Evolutionary conservation across 2,329 filamentous ascomycete genomes (phyloP).

Genomic region (Cladophialophora yegresii): DNA sequence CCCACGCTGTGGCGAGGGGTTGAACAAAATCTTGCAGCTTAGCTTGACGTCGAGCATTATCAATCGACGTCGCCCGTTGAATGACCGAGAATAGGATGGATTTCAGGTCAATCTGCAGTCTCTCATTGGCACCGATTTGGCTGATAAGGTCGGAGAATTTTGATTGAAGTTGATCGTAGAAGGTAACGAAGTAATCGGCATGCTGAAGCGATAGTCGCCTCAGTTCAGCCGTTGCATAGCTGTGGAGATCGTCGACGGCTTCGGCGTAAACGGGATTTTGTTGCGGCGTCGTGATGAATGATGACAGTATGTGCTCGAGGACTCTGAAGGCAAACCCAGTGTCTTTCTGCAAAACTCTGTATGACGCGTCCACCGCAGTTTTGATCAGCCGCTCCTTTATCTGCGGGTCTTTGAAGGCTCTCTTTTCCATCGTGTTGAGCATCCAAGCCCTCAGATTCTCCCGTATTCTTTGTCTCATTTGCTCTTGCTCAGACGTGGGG

Average conservation of each 20-base stretch:
- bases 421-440: conserved; percentile 44
- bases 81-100: conserved; percentile 94
- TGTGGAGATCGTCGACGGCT: conserved; percentile 84
- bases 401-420: conserved; percentile 67
- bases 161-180: conserved; percentile 82
- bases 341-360: conserved; percentile 74
- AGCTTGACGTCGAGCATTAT: conserved; percentile 67
- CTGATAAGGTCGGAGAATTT: conserved; percentile 79
- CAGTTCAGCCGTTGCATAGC: conserved; percentile 80
- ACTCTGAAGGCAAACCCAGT: conserved; percentile 83
- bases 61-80: conserved; percentile 78
- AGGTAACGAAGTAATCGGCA: conserved; percentile 82
- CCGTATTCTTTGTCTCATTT: conserved; percentile 45
- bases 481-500: conserved; percentile 51
- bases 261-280: conserved; percentile 77
- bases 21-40: conserved; percentile 76
- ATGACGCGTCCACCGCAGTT: conserved; percentile 80
- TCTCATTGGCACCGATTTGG: conserved; percentile 73
- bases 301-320: conserved; percentile 85
- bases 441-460: conserved; percentile 47
- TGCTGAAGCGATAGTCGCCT: conserved; percentile 87
- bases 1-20: conserved; percentile 82
- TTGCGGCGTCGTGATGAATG: conserved; percentile 71
- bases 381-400: conserved; percentile 80
- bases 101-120: conserved; percentile 79